Conservation (phyloP, 305 asterid species). For the Fraxinus velutina region DNA sequence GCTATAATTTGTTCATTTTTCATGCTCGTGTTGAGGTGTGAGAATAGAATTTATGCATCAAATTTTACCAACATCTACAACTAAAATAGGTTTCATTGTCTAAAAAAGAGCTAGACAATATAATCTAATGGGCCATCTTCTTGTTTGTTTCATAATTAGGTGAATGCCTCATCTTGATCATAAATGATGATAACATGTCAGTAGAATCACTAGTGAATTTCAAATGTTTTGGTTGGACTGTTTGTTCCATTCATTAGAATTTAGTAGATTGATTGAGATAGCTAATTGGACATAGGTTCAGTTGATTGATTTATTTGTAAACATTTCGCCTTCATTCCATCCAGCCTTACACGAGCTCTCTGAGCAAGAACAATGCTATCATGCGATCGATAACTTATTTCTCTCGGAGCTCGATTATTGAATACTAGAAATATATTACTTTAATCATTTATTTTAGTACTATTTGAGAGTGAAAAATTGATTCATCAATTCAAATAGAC, state of each 20-base stretch:
- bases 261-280: no score
- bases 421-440: not conserved
- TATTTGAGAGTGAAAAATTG: not conserved
- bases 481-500: no score
- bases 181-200: not conserved
- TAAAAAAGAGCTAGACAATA: not conserved
- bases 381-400: not conserved
- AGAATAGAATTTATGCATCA: not conserved
- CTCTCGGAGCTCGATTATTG: not conserved
- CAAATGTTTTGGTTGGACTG: not conserved
- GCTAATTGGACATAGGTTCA: not conserved
- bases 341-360: not conserved
- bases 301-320: no score
- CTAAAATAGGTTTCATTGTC: not conserved
- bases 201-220: not conserved
- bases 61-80: not conserved
- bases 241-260: not conserved
- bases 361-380: not conserved
- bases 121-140: not conserved
- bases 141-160: not conserved
- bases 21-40: not conserved
- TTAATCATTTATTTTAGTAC: not conserved
- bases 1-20: not conserved
- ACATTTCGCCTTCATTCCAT: no score
- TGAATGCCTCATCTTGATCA: not conserved